phyloP scores from a whole-genome alignment of 805 yeast species.

The Diddensiella santjacobensis region DNA sequence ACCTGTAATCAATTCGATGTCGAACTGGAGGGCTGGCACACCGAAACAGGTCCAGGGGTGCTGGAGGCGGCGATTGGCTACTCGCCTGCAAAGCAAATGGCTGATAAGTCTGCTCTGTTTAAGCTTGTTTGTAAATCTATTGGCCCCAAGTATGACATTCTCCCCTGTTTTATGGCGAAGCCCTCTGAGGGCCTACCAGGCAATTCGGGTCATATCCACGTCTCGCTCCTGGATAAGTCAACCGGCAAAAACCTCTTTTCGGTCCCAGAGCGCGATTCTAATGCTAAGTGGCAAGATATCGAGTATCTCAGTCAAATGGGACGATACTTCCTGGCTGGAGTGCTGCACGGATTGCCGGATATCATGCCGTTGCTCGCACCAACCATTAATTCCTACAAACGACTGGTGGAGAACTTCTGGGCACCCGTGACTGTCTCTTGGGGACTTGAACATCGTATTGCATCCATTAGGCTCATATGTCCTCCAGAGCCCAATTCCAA shows the following conservation, averaged over 20 bases:
- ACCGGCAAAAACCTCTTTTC: conserved; percentile 29
- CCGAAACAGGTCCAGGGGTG: conserved; percentile 38
- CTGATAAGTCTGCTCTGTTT: conserved; percentile 33
- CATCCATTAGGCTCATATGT: conserved; percentile 32
- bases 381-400: conserved; percentile 34
- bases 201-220: conserved; percentile 35
- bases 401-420: conserved; percentile 35
- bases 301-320: conserved; percentile 29
- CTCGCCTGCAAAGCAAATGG: conserved; percentile 28
- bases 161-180: conserved; percentile 38
- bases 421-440: conserved; percentile 37
- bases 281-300: conserved; percentile 29
- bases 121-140: conserved; percentile 30
- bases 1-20: conserved; percentile 23
- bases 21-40: conserved; percentile 35
- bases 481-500: conserved; percentile 27
- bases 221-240: conserved; percentile 27
- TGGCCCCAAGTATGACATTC: conserved; percentile 26
- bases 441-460: conserved; percentile 36
- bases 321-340: conserved; percentile 34
- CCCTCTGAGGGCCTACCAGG: conserved; percentile 36
- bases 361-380: conserved; percentile 37
- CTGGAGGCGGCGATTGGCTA: conserved; percentile 35
- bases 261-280: conserved; percentile 22
- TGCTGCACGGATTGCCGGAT: conserved; percentile 31